Base-by-base conservation (phyloP, 208 protist species). In the Crithidia thermophila region DNA sequence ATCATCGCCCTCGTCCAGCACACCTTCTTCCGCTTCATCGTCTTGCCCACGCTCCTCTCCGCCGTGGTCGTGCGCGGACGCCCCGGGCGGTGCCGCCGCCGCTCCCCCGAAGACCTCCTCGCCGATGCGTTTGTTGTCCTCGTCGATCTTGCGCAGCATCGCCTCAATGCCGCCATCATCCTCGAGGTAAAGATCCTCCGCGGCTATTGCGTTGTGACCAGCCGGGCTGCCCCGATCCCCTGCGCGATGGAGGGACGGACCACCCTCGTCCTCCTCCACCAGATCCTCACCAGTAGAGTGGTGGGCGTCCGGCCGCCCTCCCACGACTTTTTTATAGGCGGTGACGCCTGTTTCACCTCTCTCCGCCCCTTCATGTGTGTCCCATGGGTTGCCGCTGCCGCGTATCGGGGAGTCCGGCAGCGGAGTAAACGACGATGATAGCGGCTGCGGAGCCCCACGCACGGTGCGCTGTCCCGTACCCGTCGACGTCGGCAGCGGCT, bases 111-210 rank as follows among this genome's bases (percentile, higher is more conserved):
- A 46, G 5, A 45, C 56, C 21, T 6, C 75, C 10, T 69, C 47
- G 3, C 64, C 42, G 13, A 77, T 58, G 55, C 49, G 64, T 8
- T 16, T 16, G 52, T 77, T 69, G 39, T 73, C 69, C 39, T 37
- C 70, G 30, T 81, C 69, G 40, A 75, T 71, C 33, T 49, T 65
- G 11, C 45, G 53, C 61, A 74, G 62, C 40, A 75, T 59, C 11
- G 57, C 68, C 28, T 72, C 75, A 28, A 77, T 50, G 67, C 56
- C 59, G 16, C 28, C 70, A 8, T 77, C 71, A 10, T 66, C 67
- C 1, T 50, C 43, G 16, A 51, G 20, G 20, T 27, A 21, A 8
- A 14, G 11, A 3, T 49, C 67, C 34, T 55, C 56, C 13, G 9
- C 23, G 4, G 20, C 43, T 8, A n/a, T 33, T 23, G 39, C 40